Conservation (phyloP, 2,329 filamentous ascomycete species). For the Pyrenophora teres region DNA sequence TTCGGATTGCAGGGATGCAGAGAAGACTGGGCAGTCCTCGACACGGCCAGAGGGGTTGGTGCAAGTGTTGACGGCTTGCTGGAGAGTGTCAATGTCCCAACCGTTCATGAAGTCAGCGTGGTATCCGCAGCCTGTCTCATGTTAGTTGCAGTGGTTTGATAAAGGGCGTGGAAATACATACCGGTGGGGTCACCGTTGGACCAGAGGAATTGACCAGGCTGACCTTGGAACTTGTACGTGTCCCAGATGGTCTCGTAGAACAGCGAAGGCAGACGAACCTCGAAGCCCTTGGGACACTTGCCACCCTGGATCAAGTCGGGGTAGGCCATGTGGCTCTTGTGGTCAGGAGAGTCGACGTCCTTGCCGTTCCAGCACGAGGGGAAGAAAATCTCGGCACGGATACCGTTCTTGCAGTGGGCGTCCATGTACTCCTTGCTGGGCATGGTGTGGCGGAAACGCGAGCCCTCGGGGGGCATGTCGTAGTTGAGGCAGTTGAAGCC, state of each 20-base stretch:
- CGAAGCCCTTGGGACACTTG: conserved; percentile 60
- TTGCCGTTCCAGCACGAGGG: conserved; percentile 76
- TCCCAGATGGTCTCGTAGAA: conserved; percentile 65
- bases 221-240: conserved; percentile 56
- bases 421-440: conserved; percentile 82
- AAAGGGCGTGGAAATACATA: conserved; percentile 50
- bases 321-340: conserved; percentile 68
- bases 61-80: conserved; percentile 72
- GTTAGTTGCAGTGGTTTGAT: conserved; percentile 13
- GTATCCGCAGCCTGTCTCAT: conserved; percentile 64
- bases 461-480: conserved; percentile 64
- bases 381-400: conserved; percentile 73
- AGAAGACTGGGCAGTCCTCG: conserved; percentile 75
- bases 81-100: conserved; percentile 70
- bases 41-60: conserved; percentile 72
- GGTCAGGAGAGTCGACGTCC: conserved; percentile 61
- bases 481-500: conserved; percentile 98
- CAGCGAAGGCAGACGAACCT: conserved; percentile 61
- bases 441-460: conserved; percentile 79
- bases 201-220: conserved; percentile 65
- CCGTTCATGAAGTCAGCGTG: conserved; percentile 75
- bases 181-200: conserved; percentile 75
- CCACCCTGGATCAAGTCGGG: conserved; percentile 60
- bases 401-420: conserved; percentile 78
- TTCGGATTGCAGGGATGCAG: conserved; percentile 60